Evolutionary conservation across 2,329 filamentous ascomycete species (phyloP).

Genomic region (Ophiocordyceps sinensis): DNA sequence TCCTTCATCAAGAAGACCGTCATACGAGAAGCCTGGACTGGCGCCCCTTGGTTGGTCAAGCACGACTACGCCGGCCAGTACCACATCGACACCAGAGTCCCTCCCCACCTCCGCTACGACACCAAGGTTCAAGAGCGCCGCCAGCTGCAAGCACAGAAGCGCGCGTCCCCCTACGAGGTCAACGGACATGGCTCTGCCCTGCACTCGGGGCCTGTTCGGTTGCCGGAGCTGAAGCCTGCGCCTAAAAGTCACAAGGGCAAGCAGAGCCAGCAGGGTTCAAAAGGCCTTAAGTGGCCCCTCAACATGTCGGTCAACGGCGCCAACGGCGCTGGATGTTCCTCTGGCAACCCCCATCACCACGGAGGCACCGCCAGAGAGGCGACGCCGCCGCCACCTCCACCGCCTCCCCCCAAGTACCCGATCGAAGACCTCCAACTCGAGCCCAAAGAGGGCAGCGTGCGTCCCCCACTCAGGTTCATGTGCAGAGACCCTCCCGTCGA

Average conservation of each 20-base stretch:
- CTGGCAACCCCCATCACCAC: constrained; percentile 25
- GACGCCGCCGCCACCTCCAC: constrained; percentile 44
- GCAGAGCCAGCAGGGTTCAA: constrained; percentile 21
- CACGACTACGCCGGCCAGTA: constrained; percentile 69
- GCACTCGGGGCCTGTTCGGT: constrained; percentile 34
- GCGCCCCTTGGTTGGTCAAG: constrained; percentile 94
- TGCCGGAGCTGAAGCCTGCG: constrained; percentile 62
- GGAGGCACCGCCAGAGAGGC: constrained; percentile 15
- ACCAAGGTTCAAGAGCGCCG: constrained; percentile 67
- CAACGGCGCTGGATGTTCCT: constrained; percentile 31
- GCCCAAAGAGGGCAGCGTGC: constrained; percentile 47
- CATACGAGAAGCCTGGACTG: constrained; percentile 82
- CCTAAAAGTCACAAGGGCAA: constrained; percentile 56
- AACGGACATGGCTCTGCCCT: constrained; percentile 22
- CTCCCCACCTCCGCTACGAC: constrained; percentile 68
- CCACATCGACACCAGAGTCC: constrained; percentile 76
- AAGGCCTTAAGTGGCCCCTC: constrained; percentile 27
- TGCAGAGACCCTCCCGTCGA: constrained; percentile 47
- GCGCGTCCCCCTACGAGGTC: constrained; percentile 32
- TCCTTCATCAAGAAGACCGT: constrained; percentile 93
- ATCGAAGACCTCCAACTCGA: constrained; percentile 84
- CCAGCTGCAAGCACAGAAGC: constrained; percentile 52
- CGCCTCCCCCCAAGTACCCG: constrained; percentile 70
- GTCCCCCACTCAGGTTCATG: constrained; percentile 67
- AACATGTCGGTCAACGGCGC: constrained; percentile 19